Evolutionary conservation across 306 rosid genomes (phyloP).

Genomic region (Cucurbita argyrosperma): DNA sequence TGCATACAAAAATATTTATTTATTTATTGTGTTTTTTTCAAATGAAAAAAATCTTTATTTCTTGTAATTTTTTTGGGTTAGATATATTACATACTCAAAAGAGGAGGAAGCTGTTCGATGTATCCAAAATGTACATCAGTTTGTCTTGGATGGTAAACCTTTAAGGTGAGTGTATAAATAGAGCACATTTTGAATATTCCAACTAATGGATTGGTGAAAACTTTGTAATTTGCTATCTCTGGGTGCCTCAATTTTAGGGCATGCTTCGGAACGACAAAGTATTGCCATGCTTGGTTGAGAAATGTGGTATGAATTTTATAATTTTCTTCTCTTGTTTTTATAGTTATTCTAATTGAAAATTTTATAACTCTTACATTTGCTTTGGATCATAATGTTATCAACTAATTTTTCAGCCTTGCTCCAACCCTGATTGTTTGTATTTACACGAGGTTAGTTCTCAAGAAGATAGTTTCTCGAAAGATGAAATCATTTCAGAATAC

Average conservation of each 20-base stretch:
- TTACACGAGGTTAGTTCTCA: slow-evolving; percentile 86
- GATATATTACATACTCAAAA: slow-evolving; percentile 92
- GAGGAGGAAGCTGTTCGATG: slow-evolving; percentile 97
- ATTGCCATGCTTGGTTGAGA: slow-evolving; percentile 99
- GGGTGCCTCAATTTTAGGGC: slow-evolving; percentile 41
- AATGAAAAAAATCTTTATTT: neutral
- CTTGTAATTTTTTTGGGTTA: slow-evolving; percentile 13
- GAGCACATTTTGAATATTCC: neutral
- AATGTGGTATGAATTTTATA: slow-evolving; percentile 54
- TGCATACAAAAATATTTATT: neutral
- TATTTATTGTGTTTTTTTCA: neutral
- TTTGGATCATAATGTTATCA: neutral
- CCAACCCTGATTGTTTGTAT: slow-evolving; percentile 91
- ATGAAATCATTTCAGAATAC: slow-evolving; percentile 81
- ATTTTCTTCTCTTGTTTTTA: neutral
- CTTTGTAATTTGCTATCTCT: neutral
- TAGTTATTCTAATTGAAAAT: neutral
- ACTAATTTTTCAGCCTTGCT: slow-evolving; percentile 66
- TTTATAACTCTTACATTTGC: slow-evolving; percentile 6
- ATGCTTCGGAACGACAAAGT: slow-evolving; percentile 97
- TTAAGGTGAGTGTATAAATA: slow-evolving; percentile 37
- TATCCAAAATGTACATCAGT: slow-evolving; percentile 98
- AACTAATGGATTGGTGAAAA: neutral
- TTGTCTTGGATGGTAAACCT: slow-evolving; percentile 81
- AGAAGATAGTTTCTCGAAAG: slow-evolving; percentile 92